Evolutionary conservation across 192 early-diverging fungal genomes (phyloP).

Genomic region (Jimgerdemannia lactiflua): DNA sequence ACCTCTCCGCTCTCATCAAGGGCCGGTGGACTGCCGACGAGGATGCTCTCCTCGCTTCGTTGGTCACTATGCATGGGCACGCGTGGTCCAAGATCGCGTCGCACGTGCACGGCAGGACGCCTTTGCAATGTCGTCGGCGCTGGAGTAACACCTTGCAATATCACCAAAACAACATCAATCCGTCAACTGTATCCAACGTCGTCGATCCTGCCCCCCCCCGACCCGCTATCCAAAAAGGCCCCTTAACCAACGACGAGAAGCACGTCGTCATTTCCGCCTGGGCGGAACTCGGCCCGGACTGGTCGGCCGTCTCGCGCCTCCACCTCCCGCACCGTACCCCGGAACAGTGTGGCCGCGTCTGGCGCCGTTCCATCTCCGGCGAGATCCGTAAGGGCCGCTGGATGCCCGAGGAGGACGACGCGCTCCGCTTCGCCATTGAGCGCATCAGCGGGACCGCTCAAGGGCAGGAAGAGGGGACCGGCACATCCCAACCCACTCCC

Average conservation of each 20-base stretch:
- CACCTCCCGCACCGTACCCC: constrained; percentile 3
- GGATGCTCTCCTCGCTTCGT: neutral
- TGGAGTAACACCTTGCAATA: neutral
- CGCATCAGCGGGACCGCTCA: neutral
- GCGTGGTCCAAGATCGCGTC: neutral
- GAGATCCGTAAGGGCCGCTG: neutral
- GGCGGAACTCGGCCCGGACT: neutral
- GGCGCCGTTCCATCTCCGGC: neutral
- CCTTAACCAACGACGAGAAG: neutral
- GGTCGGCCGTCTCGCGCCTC: neutral
- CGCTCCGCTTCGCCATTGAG: neutral
- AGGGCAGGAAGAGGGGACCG: neutral
- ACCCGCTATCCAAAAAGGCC: neutral
- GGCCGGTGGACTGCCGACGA: neutral
- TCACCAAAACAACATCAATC: neutral
- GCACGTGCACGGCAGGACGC: neutral
- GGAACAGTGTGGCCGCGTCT: neutral
- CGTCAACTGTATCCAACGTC: neutral
- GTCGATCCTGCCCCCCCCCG: neutral
- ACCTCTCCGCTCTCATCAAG: neutral
- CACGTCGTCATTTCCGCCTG: neutral
- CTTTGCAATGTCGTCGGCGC: neutral
- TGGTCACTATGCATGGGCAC: neutral
- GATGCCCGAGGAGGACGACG: neutral
- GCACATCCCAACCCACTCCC: neutral